Conservation (phyloP, 2,329 filamentous ascomycete genomes). For the Verticillium dahliae region DNA sequence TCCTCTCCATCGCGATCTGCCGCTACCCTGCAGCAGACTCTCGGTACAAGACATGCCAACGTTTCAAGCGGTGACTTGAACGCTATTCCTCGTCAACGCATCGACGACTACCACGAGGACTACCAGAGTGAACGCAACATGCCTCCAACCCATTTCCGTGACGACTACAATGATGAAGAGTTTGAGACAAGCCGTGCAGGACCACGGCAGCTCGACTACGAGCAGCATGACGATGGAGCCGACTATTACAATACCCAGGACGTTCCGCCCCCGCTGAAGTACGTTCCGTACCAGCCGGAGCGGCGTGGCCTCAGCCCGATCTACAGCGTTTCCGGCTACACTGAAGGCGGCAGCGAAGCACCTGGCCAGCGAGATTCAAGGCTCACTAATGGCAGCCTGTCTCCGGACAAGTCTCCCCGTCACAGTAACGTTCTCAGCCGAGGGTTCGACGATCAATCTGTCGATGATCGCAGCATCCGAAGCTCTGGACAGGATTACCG, state of each 20-base stretch:
- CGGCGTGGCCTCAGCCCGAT: constrained; percentile 77
- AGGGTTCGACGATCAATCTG: constrained; percentile 45
- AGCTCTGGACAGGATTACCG: constrained; percentile 51
- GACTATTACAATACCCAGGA: constrained; percentile 54
- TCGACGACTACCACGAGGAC: constrained; percentile 39
- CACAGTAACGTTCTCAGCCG: constrained; percentile 37
- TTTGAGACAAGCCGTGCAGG: constrained; percentile 8
- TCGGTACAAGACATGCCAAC: constrained; percentile 64
- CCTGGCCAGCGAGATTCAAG: constrained; percentile 51
- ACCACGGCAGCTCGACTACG: neutral
- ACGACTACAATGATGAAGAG: constrained; percentile 38
- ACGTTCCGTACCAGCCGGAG: constrained; percentile 62
- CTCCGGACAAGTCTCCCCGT: constrained; percentile 48
- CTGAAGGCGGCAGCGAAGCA: constrained; percentile 58
- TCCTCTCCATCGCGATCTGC: constrained; percentile 9
- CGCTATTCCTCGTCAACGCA: constrained; percentile 42
- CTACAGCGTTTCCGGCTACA: constrained; percentile 85
- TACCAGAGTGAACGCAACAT: constrained; percentile 9
- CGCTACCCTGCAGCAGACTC: constrained; percentile 48
- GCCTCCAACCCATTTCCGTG: constrained; percentile 5
- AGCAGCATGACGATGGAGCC: constrained; percentile 10
- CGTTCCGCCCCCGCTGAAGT: constrained; percentile 57
- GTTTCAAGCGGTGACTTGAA: constrained; percentile 53
- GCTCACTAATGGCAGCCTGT: constrained; percentile 51
- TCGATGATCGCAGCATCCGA: constrained; percentile 47